Base-by-base conservation (phyloP, 2,329 filamentous ascomycete genomes). In the Colletotrichum costaricense region DNA sequence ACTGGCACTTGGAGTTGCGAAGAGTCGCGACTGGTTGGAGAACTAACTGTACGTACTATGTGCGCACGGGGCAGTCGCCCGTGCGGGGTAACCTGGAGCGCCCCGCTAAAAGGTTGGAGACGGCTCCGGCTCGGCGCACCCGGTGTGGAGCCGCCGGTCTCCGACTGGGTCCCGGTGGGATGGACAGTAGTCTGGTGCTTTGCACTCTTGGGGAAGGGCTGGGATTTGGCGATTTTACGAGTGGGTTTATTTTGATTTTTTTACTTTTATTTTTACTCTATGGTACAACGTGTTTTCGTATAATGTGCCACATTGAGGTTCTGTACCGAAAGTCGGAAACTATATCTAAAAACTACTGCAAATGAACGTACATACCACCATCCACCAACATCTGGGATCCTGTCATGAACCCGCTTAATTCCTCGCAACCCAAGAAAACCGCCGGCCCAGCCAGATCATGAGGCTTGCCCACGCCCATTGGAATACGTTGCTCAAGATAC, bases 331-430 rank as follows among this genome's bases (percentile, higher is more conserved):
- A 11, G 33, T 35, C 33, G 33, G 8, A 42, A 19, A 42, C 14
- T 42, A 42, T 52, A 4, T 52, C 19, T 24, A 54, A 24, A 54
- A 16, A 2, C n/a, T 81, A 93, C 78, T 93, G 92, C 75, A 94
- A 82, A 81, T 94, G 93, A 5, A 94, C 92, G 84, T 92, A 95
- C 70, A 93, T 81, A 0, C 93, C 93, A 11, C 93, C 93, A 82
- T 95, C 93, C 11, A 94, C 93, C 54, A 95, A 81, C 67, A 95
- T 76, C 80, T 94, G 91, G 11, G 92, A 89, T 0, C 92, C 93
- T 73, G 89, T 93, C 75, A 93, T 89, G 83, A 91, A 93, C 42
- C 85, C 85, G 79, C 89, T 93, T 82, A 94, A 81, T 75, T 88
- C 89, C 69, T 88, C 90, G 77, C 90, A 90, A 2, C 89, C 93